These are phyloP conservation scores for Daldinia childiae DNA, from an alignment of 495 filamentous ascomycete genomes.

Conservation along the genomic window DNA sequence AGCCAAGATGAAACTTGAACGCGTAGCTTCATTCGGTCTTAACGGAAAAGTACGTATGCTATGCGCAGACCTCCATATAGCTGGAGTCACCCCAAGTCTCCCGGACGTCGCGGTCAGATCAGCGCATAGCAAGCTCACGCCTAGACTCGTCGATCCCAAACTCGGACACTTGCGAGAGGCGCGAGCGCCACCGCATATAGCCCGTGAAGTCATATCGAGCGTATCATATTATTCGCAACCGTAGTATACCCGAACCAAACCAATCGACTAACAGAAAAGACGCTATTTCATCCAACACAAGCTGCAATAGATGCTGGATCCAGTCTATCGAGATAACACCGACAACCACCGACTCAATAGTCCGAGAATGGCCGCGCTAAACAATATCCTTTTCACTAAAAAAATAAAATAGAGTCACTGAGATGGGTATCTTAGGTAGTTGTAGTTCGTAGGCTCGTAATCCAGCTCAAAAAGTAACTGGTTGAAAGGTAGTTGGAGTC, in stretches of 20 bases:
- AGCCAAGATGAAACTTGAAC: not conserved
- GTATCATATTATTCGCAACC: slow-evolving; percentile 31
- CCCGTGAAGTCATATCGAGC: slow-evolving; percentile 37
- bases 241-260: not conserved
- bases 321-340: too few species aligned
- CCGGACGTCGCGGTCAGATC: not conserved
- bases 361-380: too few species aligned
- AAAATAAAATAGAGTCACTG: not conserved
- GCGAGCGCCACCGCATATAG: slow-evolving; percentile 33
- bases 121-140: not conserved
- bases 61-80: slow-evolving; percentile 1
- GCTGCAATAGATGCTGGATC: too few species aligned
- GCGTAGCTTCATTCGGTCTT: not conserved
- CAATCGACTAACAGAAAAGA: too few species aligned
- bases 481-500: not conserved
- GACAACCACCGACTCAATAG: too few species aligned
- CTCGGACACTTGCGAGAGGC: slow-evolving; percentile 29
- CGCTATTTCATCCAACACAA: too few species aligned
- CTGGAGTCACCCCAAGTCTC: not conserved
- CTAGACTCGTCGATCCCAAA: slow-evolving; percentile 3
- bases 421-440: not conserved
- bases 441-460: not conserved
- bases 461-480: not conserved
- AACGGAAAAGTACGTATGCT: not conserved
- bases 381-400: too few species aligned